Evolutionary conservation across 2,329 filamentous ascomycete genomes (phyloP).

Genomic region (Pseudogymnoascus sp.): DNA sequence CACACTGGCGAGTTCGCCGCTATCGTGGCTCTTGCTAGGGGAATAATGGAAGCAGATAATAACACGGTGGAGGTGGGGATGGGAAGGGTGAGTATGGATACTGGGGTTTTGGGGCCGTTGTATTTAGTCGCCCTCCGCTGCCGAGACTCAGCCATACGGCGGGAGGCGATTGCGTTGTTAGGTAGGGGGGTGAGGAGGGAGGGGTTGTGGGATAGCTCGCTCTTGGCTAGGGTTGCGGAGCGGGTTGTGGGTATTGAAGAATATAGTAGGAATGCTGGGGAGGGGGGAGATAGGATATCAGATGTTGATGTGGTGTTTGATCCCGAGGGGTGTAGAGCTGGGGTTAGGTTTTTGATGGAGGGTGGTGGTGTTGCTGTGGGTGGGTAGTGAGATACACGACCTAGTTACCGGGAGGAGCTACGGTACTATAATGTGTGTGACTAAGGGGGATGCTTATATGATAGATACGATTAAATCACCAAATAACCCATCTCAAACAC

Average conservation of each 20-base stretch:
- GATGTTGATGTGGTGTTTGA: background rate
- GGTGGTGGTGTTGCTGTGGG: background rate
- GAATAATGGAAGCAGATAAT: background rate
- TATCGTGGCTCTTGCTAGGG: background rate
- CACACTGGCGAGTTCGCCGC: background rate
- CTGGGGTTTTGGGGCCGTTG: conserved; percentile 55
- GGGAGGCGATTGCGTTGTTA: too few species aligned
- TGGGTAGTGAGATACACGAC: background rate
- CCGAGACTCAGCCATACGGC: too few species aligned
- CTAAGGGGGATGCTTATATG: too few species aligned
- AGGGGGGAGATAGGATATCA: background rate
- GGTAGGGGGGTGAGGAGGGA: too few species aligned
- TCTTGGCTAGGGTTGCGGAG: conserved; percentile 7
- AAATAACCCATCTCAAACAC: too few species aligned
- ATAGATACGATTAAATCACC: too few species aligned
- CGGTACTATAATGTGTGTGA: too few species aligned
- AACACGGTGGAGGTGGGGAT: too few species aligned
- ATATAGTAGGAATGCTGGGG: background rate
- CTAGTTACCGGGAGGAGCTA: too few species aligned
- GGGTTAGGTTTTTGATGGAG: background rate
- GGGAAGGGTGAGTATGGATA: conserved; percentile 23
- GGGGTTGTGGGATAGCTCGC: conserved; percentile 52
- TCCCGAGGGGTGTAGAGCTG: background rate
- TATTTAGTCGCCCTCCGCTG: conserved; percentile 59
- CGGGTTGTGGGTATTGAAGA: conserved; percentile 15